Evolutionary conservation across 176 grass and related monocot species (phyloP).

Genomic region (Saccharum spontaneum): DNA sequence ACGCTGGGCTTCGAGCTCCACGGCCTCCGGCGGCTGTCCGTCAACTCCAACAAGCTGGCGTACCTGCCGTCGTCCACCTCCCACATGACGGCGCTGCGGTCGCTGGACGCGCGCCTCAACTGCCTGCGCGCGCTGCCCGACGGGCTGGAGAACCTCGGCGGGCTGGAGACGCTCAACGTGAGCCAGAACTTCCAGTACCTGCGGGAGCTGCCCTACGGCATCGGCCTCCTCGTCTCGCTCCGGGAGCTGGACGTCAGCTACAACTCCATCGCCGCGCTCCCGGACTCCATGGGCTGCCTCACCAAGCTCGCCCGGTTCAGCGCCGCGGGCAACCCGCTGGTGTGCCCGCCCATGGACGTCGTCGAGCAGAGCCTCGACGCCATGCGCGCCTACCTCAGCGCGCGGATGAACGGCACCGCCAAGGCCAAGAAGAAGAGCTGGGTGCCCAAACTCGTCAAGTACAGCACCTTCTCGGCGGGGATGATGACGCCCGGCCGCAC

Average conservation of each 20-base stretch:
- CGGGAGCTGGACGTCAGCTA: conserved; percentile 90
- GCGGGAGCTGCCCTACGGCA: conserved; percentile 62
- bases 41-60: conserved; percentile 90
- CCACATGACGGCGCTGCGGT: conserved; percentile 68
- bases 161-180: conserved; percentile 76
- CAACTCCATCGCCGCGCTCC: conserved; percentile 69
- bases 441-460: conserved; percentile 67
- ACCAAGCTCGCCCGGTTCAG: conserved; percentile 70
- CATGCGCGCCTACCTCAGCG: conserved; percentile 67
- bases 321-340: conserved; percentile 72
- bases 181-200: conserved; percentile 94
- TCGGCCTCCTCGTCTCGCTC: conserved; percentile 73
- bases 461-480: conserved; percentile 54
- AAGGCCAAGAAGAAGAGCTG: conserved; percentile 47
- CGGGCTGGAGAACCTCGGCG: conserved; percentile 62
- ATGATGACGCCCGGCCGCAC: conserved; percentile 46
- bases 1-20: conserved; percentile 94
- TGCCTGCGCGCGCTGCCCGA: conserved; percentile 75
- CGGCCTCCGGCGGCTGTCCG: conserved; percentile 61
- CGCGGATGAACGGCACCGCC: conserved; percentile 59
- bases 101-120: conserved; percentile 90
- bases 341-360: conserved; percentile 73
- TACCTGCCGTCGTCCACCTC: conserved; percentile 73
- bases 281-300: conserved; percentile 85
- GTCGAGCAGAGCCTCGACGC: conserved; percentile 76